Evolutionary conservation across 2,329 filamentous ascomycete genomes (phyloP).

Genomic region (Gnomoniopsis smithogilvyi): DNA sequence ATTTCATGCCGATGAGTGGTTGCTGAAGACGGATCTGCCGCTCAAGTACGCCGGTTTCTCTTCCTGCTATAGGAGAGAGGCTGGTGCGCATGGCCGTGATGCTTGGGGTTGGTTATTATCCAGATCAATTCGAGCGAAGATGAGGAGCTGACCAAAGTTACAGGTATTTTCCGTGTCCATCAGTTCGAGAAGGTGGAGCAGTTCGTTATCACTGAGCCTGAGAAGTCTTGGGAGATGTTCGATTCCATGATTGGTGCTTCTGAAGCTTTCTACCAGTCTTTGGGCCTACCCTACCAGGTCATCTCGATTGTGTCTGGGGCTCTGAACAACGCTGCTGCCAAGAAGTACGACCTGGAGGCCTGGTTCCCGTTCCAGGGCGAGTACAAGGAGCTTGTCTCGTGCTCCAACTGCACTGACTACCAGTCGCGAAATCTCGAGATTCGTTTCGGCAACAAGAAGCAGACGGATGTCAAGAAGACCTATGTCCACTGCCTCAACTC

Average conservation of each 20-base stretch:
- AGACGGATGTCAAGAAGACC: constrained; percentile 81
- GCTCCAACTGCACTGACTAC: constrained; percentile 98
- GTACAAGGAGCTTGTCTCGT: constrained; percentile 97
- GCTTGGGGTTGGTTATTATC: constrained; percentile 62
- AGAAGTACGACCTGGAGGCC: constrained; percentile 95
- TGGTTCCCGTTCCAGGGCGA: constrained; percentile 96
- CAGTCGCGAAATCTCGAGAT: constrained; percentile 94
- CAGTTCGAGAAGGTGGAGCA: constrained; percentile 67
- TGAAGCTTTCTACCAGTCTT: constrained; percentile 91
- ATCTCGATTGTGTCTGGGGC: constrained; percentile 96
- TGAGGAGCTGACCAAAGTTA: neutral
- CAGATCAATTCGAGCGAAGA: neutral
- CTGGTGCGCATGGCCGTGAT: constrained; percentile 73
- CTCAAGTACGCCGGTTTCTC: constrained; percentile 92
- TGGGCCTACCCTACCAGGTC: constrained; percentile 86
- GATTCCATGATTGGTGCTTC: constrained; percentile 89
- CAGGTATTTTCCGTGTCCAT: constrained; percentile 87
- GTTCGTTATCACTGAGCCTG: constrained; percentile 39
- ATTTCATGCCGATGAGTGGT: constrained; percentile 91
- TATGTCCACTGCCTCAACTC: constrained; percentile 85
- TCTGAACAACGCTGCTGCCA: constrained; percentile 77
- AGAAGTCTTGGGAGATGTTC: constrained; percentile 79
- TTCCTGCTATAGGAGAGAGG: constrained; percentile 94
- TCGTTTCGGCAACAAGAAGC: constrained; percentile 82
- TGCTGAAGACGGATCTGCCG: constrained; percentile 78